phyloP scores from a whole-genome alignment of 345 rosid species.

The Heritiera fomes region DNA sequence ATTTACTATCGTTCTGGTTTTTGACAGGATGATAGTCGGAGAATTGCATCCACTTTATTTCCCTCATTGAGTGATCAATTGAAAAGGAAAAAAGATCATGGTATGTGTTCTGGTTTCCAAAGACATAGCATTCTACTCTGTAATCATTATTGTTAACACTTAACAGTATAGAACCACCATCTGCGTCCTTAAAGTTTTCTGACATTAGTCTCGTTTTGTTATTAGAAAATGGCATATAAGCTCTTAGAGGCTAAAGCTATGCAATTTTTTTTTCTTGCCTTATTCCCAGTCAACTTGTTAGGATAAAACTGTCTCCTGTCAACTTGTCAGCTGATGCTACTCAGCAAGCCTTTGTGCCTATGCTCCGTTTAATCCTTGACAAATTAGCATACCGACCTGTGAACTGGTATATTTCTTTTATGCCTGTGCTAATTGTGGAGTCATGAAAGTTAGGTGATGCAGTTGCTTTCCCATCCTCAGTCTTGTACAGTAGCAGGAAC shows the following conservation, averaged over 20 bases:
- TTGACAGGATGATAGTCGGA: conserved; percentile 83
- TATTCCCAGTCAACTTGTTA: not conserved
- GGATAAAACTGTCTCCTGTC: not conserved
- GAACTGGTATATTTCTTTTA: not conserved
- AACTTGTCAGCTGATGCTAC: not conserved
- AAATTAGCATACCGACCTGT: conserved; percentile 1
- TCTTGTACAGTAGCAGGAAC: not conserved
- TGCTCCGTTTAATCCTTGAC: conserved; percentile 3
- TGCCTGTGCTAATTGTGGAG: not conserved
- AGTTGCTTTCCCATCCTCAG: not conserved
- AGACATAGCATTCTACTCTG: not conserved
- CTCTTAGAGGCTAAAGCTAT: not conserved
- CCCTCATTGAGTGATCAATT: conserved; percentile 64
- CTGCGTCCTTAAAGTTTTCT: not conserved
- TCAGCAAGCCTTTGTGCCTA: not conserved
- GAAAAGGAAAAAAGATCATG: conserved; percentile 81
- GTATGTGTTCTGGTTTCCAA: conserved; percentile 34
- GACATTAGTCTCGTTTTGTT: not conserved
- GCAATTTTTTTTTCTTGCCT: no score
- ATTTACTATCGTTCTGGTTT: conserved; percentile 23
- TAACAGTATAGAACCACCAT: not conserved
- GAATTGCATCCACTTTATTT: conserved; percentile 68
- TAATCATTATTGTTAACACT: not conserved
- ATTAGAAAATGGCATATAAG: not conserved
- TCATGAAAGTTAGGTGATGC: not conserved